Conservation (phyloP, 2,329 filamentous ascomycete genomes). For the Diaporthe nobilis region DNA sequence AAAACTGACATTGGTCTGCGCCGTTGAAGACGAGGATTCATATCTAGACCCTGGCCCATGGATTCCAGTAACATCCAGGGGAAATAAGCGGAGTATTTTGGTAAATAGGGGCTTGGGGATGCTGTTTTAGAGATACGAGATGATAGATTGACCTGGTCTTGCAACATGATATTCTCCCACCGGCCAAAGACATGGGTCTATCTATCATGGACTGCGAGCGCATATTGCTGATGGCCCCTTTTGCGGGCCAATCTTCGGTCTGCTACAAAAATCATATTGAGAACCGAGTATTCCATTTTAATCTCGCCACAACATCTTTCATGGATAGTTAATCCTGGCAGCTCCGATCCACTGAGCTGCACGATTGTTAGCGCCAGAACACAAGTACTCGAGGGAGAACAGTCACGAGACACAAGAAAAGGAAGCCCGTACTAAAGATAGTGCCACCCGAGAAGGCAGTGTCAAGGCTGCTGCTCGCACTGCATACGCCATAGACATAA, state of each 20-base stretch:
- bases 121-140: too few species aligned
- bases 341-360: not conserved
- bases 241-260: not conserved
- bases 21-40: too few species aligned
- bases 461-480: not conserved
- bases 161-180: not conserved
- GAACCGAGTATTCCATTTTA: not conserved
- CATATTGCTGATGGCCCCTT: not conserved
- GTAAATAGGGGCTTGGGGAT: too few species aligned
- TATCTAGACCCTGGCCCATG: too few species aligned
- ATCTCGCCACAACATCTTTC: not conserved
- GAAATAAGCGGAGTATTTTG: too few species aligned
- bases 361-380: not conserved
- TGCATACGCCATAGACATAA: conserved; percentile 13
- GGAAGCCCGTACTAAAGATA: not conserved
- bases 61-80: too few species aligned
- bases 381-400: not conserved
- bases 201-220: not conserved
- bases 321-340: conserved; percentile 8
- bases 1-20: too few species aligned
- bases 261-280: not conserved
- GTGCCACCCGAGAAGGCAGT: conserved; percentile 1
- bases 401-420: not conserved
- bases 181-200: not conserved
- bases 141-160: not conserved